Conservation (phyloP, 1,284 basidiomycete species). For the Fomitopsis betulina region DNA sequence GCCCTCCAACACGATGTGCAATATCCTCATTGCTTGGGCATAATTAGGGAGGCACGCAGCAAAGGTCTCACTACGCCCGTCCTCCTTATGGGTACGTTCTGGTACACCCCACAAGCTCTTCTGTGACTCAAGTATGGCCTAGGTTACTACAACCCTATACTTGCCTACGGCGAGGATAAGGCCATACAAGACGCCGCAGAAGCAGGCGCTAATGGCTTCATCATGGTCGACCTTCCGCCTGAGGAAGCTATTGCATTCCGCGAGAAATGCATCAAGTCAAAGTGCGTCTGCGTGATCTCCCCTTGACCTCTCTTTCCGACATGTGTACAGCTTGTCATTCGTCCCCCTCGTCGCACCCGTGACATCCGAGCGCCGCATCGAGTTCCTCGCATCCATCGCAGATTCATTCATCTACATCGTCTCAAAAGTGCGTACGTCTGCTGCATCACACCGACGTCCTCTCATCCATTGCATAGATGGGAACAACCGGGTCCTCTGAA, state of each 20-base stretch:
- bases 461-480: constrained; percentile 64
- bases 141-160: constrained; percentile 97
- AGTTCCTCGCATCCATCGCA: constrained; percentile 89
- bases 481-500: constrained; percentile 91
- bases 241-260: constrained; percentile 94
- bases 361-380: constrained; percentile 83
- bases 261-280: constrained; percentile 76
- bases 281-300: constrained; percentile 43
- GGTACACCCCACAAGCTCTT: neutral
- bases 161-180: constrained; percentile 93
- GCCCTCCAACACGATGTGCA: constrained; percentile 79
- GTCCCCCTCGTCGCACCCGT: constrained; percentile 96
- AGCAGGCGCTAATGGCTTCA: constrained; percentile 96
- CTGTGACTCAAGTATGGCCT: neutral
- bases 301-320: neutral
- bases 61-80: constrained; percentile 86
- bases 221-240: constrained; percentile 96
- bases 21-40: constrained; percentile 72
- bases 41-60: constrained; percentile 75
- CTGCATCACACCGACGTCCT: neutral
- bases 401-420: constrained; percentile 98
- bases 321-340: constrained; percentile 75
- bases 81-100: constrained; percentile 82
- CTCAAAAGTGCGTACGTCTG: constrained; percentile 60
- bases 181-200: constrained; percentile 86